These are phyloP conservation scores for Ogataea ramenticola DNA, from an alignment of 805 yeast genomes.

Conservation along the genomic window DNA sequence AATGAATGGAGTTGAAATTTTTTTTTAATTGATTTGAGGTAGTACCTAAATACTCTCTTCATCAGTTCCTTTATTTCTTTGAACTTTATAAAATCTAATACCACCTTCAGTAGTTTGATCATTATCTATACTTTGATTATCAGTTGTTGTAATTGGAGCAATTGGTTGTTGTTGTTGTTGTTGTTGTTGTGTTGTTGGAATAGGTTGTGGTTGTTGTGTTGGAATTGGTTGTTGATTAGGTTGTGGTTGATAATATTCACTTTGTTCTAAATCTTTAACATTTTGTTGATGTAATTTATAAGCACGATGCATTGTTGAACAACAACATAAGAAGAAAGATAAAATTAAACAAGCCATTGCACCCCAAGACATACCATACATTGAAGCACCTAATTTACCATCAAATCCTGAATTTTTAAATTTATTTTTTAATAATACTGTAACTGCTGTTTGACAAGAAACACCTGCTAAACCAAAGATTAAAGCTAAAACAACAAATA, in stretches of 20 bases:
- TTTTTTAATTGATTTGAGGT: not conserved
- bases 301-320: slow-evolving; percentile 39
- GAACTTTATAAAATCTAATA: slow-evolving; percentile 70
- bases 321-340: slow-evolving; percentile 45
- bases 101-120: slow-evolving; percentile 41
- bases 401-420: slow-evolving; percentile 42
- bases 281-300: slow-evolving; percentile 43
- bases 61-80: slow-evolving; percentile 40
- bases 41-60: slow-evolving; percentile 27
- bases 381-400: slow-evolving; percentile 47
- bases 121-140: slow-evolving; percentile 2
- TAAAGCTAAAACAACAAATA: slow-evolving; percentile 44
- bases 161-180: slow-evolving; percentile 15
- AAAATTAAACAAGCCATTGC: slow-evolving; percentile 46
- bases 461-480: slow-evolving; percentile 57
- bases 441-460: slow-evolving; percentile 65
- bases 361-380: slow-evolving; percentile 67
- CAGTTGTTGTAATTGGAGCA: slow-evolving; percentile 16
- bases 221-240: slow-evolving; percentile 3
- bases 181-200: slow-evolving; percentile 9
- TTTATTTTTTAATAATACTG: slow-evolving; percentile 67
- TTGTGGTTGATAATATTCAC: slow-evolving; percentile 9
- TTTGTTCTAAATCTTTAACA: slow-evolving; percentile 20
- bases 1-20: not conserved
- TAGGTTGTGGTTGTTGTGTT: slow-evolving; percentile 11